phyloP scores from a whole-genome alignment of 139 green algal species.

The Ulvella scutata region DNA sequence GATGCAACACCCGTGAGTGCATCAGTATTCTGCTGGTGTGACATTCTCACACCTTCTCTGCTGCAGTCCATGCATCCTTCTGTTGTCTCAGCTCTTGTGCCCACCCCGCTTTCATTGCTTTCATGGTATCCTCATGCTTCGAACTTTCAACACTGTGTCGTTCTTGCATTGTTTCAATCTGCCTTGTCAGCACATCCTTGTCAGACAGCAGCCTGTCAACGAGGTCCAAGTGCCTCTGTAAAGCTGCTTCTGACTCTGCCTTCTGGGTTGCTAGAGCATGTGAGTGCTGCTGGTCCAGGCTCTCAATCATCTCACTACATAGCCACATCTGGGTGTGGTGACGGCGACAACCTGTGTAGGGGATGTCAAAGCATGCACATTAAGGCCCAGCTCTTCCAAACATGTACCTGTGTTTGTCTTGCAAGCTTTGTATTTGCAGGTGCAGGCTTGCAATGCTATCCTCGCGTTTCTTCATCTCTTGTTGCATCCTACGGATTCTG shows the following conservation, averaged over 20 bases:
- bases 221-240: constrained; percentile 14
- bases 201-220: constrained; percentile 22
- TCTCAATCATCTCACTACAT: not conserved
- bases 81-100: constrained; percentile 17
- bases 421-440: not conserved
- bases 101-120: constrained; percentile 15
- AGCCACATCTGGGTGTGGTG: not conserved
- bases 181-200: constrained; percentile 20
- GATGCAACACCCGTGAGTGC: too few relatives aligned
- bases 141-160: not conserved
- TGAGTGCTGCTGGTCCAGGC: not conserved
- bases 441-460: constrained; percentile 6
- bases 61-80: constrained; percentile 23
- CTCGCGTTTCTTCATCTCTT: constrained; percentile 1
- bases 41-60: constrained; percentile 18
- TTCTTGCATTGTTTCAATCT: not conserved
- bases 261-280: constrained; percentile 5
- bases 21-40: too few relatives aligned
- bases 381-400: not conserved
- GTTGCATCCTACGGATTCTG: constrained; percentile 7
- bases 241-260: constrained; percentile 8
- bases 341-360: not conserved
- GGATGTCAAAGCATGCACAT: not conserved
- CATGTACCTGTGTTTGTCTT: not conserved
- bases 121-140: constrained; percentile 5